Percentiles rank a stretch among this genome's conserved stretches.
Conservation (phyloP, 2,329 filamentous ascomycete genomes). For the Dryadomyces quercus-mongolicae region DNA sequence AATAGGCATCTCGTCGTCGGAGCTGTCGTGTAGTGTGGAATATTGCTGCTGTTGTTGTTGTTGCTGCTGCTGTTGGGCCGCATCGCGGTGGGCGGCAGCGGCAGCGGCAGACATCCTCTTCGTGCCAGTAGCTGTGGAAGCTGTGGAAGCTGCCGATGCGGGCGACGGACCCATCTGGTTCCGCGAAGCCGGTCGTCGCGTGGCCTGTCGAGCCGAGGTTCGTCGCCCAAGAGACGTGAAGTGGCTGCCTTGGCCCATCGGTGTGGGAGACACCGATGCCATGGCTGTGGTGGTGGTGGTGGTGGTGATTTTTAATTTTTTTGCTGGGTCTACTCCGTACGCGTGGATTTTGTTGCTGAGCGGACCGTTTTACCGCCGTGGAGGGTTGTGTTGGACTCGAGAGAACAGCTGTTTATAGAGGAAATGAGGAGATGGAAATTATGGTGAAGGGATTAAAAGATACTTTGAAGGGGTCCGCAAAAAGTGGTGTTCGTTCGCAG, state of each 20-base stretch:
- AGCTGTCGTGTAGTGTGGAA: conserved; percentile 63
- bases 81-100: not conserved
- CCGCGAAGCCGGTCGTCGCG: conserved; percentile 37
- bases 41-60: conserved; percentile 30
- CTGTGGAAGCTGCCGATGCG: conserved; percentile 12
- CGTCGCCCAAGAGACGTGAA: conserved; percentile 35
- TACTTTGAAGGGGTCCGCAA: not conserved
- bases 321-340: not conserved
- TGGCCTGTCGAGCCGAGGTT: conserved; percentile 42
- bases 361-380: not conserved
- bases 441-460: not conserved
- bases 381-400: too few relatives aligned
- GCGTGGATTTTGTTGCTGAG: not conserved
- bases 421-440: too few relatives aligned
- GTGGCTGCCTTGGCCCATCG: conserved; percentile 33
- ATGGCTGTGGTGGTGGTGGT: conserved; percentile 19
- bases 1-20: conserved; percentile 84
- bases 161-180: conserved; percentile 20
- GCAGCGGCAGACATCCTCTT: conserved; percentile 6
- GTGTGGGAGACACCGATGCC: conserved; percentile 44
- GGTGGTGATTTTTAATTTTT: not conserved
- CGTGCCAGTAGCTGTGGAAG: conserved; percentile 8
- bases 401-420: too few relatives aligned
- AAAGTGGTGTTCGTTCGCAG: not conserved
- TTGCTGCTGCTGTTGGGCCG: conserved; percentile 7